A percentile compares a stretch with the other conserved stretches of the same genome.
These are phyloP conservation scores for Vanrija pseudolonga DNA, from an alignment of 1,284 basidiomycete species.

Conservation along the genomic window DNA sequence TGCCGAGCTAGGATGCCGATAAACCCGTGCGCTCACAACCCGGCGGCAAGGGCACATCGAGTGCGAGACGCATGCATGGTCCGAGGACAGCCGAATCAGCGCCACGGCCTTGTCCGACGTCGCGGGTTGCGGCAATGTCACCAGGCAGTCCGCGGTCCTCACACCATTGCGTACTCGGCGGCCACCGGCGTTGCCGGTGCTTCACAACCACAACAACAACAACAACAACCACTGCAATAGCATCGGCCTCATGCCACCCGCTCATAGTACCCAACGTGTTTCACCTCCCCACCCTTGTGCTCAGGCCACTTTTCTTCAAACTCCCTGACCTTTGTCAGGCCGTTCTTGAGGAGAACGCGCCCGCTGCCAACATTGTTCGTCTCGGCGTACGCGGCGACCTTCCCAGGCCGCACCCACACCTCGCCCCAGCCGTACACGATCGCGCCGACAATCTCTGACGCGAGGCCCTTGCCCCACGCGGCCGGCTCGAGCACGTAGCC, in stretches of 20 bases:
- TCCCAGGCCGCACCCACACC: conserved; percentile 8
- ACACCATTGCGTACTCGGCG: neutral
- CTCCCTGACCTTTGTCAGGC: conserved; percentile 7
- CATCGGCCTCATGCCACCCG: neutral
- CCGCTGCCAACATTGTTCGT: conserved; percentile 12
- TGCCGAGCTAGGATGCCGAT: neutral
- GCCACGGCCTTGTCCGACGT: neutral
- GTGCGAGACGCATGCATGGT: too few species aligned
- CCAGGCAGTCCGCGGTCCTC: too few species aligned
- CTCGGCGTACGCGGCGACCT: conserved; percentile 11
- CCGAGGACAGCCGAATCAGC: neutral
- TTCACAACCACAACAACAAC: neutral
- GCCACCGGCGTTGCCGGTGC: neutral
- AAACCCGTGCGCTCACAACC: neutral
- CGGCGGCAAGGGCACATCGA: neutral
- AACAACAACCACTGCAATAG: too few species aligned
- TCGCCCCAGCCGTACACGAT: conserved; percentile 8
- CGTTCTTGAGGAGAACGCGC: conserved; percentile 11
- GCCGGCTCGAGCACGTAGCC: conserved; percentile 19
- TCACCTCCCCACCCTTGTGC: conserved; percentile 22
- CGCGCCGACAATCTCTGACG: conserved; percentile 6
- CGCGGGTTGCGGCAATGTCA: neutral
- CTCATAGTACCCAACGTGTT: conserved; percentile 10
- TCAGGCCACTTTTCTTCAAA: conserved; percentile 17
- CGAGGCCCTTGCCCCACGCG: conserved; percentile 14